Evolutionary conservation across 2,329 filamentous ascomycete genomes (phyloP).

Genomic region (Pseudocercospora cruenta): DNA sequence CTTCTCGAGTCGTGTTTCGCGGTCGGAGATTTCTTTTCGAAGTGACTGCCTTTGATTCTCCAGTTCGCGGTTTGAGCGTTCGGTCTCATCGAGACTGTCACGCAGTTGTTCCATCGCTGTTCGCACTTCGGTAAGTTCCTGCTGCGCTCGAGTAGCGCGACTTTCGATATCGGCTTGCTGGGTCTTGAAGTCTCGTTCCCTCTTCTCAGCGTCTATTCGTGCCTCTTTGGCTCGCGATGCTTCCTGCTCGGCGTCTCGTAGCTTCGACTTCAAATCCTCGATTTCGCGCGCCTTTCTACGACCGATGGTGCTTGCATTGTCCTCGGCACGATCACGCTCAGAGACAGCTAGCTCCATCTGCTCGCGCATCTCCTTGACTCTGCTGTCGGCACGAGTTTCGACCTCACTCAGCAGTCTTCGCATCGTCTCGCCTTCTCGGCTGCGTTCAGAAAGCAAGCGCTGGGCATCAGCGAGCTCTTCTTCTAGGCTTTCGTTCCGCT

Average conservation of each 20-base stretch:
- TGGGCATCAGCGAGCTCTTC: conserved; percentile 91
- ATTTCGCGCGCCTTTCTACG: conserved; percentile 78
- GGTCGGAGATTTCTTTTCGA: conserved; percentile 22
- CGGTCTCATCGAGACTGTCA: conserved; percentile 81
- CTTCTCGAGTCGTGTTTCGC: conserved; percentile 30
- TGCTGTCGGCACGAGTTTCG: conserved; percentile 77
- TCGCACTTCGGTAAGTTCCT: conserved; percentile 76
- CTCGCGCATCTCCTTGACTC: conserved; percentile 85
- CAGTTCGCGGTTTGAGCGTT: conserved; percentile 78
- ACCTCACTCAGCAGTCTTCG: conserved; percentile 83
- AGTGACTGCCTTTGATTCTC: conserved; percentile 73
- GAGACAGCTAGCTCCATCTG: conserved; percentile 89
- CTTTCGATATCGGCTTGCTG: conserved; percentile 77
- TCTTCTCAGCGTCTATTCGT: conserved; percentile 74
- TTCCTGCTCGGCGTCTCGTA: conserved; percentile 80
- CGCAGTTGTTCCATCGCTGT: conserved; percentile 77
- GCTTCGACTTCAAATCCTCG: conserved; percentile 79
- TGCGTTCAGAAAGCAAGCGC: conserved; percentile 81
- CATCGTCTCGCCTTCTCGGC: conserved; percentile 94
- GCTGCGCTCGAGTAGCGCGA: conserved; percentile 66
- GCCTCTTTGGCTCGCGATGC: conserved; percentile 72
- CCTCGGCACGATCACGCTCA: conserved; percentile 88
- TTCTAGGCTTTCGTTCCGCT: conserved; percentile 81
- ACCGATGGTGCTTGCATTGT: conserved; percentile 79
- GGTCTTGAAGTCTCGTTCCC: conserved; percentile 73